Evolutionary conservation across 768 basidiomycete genomes (phyloP), one percentile per base, ranked within the genome.

Genomic region (Kwoniella pini): DNA sequence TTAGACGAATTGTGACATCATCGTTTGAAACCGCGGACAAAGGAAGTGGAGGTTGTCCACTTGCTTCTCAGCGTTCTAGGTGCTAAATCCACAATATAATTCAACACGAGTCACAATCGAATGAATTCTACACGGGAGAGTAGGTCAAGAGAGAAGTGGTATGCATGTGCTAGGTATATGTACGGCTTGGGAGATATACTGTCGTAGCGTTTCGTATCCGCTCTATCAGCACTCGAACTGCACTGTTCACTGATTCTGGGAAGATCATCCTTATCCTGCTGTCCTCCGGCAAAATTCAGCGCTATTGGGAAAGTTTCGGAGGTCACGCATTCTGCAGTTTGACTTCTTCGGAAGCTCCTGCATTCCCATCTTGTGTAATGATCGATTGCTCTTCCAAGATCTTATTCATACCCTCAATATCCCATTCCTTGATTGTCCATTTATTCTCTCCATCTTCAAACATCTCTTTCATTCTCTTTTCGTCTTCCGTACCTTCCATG

Each of bases 401-500:
- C 13, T 46, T 36, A 31, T 53, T 33, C 52, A 61, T 9, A 7
- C 38, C 36, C 28, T 12, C 24, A 7, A 36, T 15, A 36, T 54
- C 28, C 28, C 52, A 36, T 17, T 21, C 31, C 12, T 54, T 44
- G 33, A 61, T n/a, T 42, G 54, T 42, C 59, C 59, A 61, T 9
- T 26, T 10, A 4, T 38, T 45, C 24, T 2, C 49, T n/a, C 27
- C 49, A 45, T 33, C 22, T 31, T 49, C 44, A 49, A 64, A 64
- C 24, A 64, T 4, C 26, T 60, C 54, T 21, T 39, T 46, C 45
- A 64, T 31, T 21, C 57, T 59, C 54, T 45, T 52, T 46, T 64
- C 57, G 10, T 64, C 63, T 28, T 56, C 63, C 17, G 43, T 55
- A 5, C 58, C 63, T 5, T n/a, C 45, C 54, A 56, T 55, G 9